Evolutionary conservation across 2,329 filamentous ascomycete species (phyloP).

Genomic region (Claviceps monticola): DNA sequence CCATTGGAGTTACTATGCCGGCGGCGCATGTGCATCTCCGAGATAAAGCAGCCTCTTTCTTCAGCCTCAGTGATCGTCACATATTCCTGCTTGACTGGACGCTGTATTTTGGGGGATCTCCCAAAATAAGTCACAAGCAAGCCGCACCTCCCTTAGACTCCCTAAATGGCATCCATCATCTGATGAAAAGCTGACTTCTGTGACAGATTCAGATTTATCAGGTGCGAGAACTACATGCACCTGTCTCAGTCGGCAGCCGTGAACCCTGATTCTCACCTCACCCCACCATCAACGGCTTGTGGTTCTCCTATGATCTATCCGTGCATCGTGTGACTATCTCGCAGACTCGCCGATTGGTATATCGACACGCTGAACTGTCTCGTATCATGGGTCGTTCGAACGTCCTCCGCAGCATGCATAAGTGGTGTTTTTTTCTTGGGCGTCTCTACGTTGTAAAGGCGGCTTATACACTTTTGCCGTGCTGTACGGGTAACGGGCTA

Average conservation of each 20-base stretch:
- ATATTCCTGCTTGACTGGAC: not conserved
- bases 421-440: not conserved
- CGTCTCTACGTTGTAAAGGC: not conserved
- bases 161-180: not conserved
- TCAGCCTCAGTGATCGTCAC: no score
- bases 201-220: not conserved
- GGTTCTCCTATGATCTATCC: not conserved
- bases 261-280: not conserved
- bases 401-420: not conserved
- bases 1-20: no score
- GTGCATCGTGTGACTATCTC: not conserved
- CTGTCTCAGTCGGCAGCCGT: not conserved
- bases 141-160: not conserved
- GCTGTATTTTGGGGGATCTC: not conserved
- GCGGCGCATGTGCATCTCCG: no score
- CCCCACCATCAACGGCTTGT: not conserved
- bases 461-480: not conserved
- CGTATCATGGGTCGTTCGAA: not conserved
- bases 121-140: not conserved
- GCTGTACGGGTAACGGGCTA: not conserved
- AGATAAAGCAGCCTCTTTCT: no score
- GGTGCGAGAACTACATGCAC: not conserved
- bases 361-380: not conserved
- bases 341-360: not conserved
- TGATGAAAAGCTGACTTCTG: not conserved